These are phyloP conservation scores for Colletotrichum godetiae DNA, from an alignment of 2,329 filamentous ascomycete genomes.

Conservation along the genomic window DNA sequence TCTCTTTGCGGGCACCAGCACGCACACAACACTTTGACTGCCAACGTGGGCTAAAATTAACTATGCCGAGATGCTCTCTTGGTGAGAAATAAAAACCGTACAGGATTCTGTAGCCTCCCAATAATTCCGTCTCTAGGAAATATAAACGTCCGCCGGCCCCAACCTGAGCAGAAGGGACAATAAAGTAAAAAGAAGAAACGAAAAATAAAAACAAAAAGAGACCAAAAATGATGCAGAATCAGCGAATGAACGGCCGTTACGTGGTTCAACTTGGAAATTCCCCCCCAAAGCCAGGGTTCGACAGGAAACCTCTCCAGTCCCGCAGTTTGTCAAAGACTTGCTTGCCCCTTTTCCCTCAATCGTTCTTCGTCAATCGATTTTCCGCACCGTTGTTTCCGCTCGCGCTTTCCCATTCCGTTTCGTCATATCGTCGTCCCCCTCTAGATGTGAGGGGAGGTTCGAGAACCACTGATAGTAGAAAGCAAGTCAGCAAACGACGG, in stretches of 20 bases:
- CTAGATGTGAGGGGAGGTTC: not conserved
- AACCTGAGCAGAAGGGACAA: conserved; percentile 10
- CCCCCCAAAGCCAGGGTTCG: conserved; percentile 16
- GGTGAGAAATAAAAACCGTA: conserved; percentile 14
- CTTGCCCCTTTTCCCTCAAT: not conserved
- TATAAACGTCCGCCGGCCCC: conserved; percentile 13
- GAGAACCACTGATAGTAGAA: conserved; percentile 20
- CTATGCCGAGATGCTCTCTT: conserved; percentile 6
- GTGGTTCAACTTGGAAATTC: conserved; percentile 33
- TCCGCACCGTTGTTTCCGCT: not conserved
- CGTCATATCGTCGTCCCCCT: not conserved
- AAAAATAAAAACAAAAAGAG: not conserved
- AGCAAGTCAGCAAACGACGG: conserved; percentile 22
- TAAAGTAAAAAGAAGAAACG: not conserved
- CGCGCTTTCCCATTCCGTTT: not conserved
- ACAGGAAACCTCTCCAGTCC: conserved; percentile 31
- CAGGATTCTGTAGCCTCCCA: conserved; percentile 6
- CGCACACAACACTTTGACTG: conserved; percentile 20
- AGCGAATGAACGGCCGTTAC: conserved; percentile 35
- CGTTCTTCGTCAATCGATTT: conserved; percentile 1
- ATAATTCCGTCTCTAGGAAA: conserved; percentile 9
- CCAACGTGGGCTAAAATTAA: conserved; percentile 21
- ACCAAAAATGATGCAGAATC: conserved; percentile 9
- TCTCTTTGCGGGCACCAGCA: not conserved
- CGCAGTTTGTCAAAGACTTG: conserved; percentile 3